Base-by-base conservation (phyloP, 805 yeast genomes). In the Myxozyma melibiosi region DNA sequence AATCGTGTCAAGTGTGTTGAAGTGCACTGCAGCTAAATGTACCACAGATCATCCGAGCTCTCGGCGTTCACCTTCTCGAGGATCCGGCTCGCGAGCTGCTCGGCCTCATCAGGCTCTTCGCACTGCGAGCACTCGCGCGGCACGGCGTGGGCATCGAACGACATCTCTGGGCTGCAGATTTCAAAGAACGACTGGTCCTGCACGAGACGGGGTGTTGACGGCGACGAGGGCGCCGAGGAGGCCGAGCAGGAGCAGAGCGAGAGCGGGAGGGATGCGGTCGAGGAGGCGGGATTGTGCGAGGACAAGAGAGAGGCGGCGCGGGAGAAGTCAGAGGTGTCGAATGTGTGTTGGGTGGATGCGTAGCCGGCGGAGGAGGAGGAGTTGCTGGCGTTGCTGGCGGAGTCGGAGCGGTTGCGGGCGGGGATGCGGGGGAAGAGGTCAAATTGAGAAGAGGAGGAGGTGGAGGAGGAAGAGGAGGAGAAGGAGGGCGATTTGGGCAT, bases 131-230 rank as follows among this genome's bases (percentile, higher is more conserved):
- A 8, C 27, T 37, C 30, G 6, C 14, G 40, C 18, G 11, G 42
- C 41, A 40, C 24, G 50, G 22, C 14, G 18, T 22, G 16, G 33
- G 16, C 5, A 42, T 31, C 14, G 44, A 14, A 11, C n/a, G n/a
- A n/a, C n/a, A n/a, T n/a, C n/a, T 42, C 33, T 6, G 16, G 40
- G 24, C 27, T 14, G 35, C 33, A 20, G 33, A 37, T 49, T n/a
- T 55, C 57, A 28, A 56, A 56, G 48, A 56, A 56, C n/a, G 61
- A 43, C 30, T 44, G 35, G 34, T 56, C 61, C 38, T 56, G 57
- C 35, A 35, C 24, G 2, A 49, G 11, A 22, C 44, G 33, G 3
- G 61, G 57, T 2, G 61, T 52, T 20, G 61, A 52, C 2, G 52
- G 51, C n/a, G 46, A 14, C 7, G 53, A 50, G 4, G 40, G 39